Percentiles rank a stretch among this genome's conserved stretches.
Conservation (phyloP, 805 yeast species). For the Yarrowia bubula region DNA sequence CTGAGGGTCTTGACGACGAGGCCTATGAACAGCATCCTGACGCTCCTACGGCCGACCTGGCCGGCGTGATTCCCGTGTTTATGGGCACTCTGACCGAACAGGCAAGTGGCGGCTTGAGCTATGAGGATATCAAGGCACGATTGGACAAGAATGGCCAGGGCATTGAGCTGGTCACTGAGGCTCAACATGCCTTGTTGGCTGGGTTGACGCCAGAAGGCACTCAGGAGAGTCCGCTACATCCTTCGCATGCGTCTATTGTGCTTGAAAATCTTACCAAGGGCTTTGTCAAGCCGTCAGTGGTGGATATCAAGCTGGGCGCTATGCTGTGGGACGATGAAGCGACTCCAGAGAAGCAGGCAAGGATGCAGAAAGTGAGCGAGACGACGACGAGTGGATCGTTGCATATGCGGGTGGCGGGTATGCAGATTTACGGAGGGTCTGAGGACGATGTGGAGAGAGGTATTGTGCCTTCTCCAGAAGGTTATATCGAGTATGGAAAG, state of each 20-base stretch:
- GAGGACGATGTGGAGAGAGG: background rate
- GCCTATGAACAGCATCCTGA: slow-evolving; percentile 26
- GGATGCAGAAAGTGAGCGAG: slow-evolving; percentile 63
- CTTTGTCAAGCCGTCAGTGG: slow-evolving; percentile 61
- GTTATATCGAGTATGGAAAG: slow-evolving; percentile 58
- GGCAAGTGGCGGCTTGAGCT: background rate
- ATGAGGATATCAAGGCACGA: slow-evolving; percentile 14
- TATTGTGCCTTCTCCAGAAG: background rate
- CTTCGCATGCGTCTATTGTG: slow-evolving; percentile 41
- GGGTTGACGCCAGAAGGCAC: too few species aligned
- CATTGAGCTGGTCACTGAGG: slow-evolving; percentile 9
- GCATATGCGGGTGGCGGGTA: slow-evolving; percentile 81
- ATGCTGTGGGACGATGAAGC: slow-evolving; percentile 61
- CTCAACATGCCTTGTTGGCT: slow-evolving; percentile 26
- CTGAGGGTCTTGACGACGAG: slow-evolving; percentile 24
- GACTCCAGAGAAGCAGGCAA: slow-evolving; percentile 53
- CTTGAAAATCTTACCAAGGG: slow-evolving; percentile 68
- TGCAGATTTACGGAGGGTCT: slow-evolving; percentile 51
- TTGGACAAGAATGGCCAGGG: slow-evolving; percentile 3
- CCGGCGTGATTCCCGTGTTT: slow-evolving; percentile 51
- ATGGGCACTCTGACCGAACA: slow-evolving; percentile 55
- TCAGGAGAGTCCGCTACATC: slow-evolving; percentile 26
- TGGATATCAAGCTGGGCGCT: slow-evolving; percentile 83
- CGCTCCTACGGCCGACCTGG: slow-evolving; percentile 30
- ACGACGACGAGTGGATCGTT: slow-evolving; percentile 79